phyloP scores from a whole-genome alignment of 139 green algal species.

The Haematococcus lacustris region DNA sequence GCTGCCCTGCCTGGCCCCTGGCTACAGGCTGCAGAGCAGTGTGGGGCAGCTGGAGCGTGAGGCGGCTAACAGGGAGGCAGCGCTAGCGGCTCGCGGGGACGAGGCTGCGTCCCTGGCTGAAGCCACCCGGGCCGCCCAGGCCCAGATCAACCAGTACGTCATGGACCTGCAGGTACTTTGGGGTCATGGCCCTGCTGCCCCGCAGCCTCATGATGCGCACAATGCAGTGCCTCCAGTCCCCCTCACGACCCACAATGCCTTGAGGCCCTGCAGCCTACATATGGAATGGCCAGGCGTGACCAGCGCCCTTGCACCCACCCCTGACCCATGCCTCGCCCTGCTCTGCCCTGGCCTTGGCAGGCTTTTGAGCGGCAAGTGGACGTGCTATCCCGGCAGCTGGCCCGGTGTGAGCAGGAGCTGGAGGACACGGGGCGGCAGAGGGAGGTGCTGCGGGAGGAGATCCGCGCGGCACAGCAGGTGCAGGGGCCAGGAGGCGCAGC shows the following conservation, averaged over 20 bases:
- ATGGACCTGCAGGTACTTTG: conserved; percentile 58
- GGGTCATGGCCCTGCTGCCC: too few relatives aligned
- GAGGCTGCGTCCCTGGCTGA: conserved; percentile 51
- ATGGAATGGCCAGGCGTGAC: too few relatives aligned
- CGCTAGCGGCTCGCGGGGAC: conserved; percentile 20
- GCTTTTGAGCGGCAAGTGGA: conserved; percentile 69
- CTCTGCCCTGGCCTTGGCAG: too few relatives aligned
- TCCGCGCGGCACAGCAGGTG: conserved; percentile 58
- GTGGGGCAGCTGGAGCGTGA: conserved; percentile 54
- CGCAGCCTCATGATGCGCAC: too few relatives aligned
- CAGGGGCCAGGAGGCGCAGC: too few relatives aligned
- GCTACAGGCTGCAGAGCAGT: conserved; percentile 34
- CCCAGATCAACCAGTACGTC: conserved; percentile 50
- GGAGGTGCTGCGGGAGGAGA: conserved; percentile 53
- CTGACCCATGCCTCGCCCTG: too few relatives aligned
- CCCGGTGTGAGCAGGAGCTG: conserved; percentile 28
- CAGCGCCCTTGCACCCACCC: too few relatives aligned
- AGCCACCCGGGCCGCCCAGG: conserved; percentile 30
- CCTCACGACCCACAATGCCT: too few relatives aligned
- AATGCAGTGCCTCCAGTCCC: too few relatives aligned
- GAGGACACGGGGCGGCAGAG: conserved; percentile 46
- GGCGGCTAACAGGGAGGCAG: conserved; percentile 35
- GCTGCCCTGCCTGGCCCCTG: too few relatives aligned
- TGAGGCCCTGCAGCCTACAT: too few relatives aligned
- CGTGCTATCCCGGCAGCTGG: conserved; percentile 46